These are phyloP conservation scores for Colletotrichum sp. DNA, from an alignment of 2,329 filamentous ascomycete genomes.

Conservation along the genomic window DNA sequence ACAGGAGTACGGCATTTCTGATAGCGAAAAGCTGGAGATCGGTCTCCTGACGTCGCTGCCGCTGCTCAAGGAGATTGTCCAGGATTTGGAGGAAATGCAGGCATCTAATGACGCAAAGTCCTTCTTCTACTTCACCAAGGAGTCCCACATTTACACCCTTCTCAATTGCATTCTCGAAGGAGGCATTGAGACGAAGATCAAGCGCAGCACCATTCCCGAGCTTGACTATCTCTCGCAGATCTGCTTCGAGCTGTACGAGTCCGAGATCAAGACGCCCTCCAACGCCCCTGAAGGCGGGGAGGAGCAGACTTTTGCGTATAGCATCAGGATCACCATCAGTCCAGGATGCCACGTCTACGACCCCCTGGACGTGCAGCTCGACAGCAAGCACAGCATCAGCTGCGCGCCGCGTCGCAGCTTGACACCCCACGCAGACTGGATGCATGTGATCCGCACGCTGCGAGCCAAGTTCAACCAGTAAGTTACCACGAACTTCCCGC, in stretches of 20 bases:
- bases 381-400: conserved; percentile 95
- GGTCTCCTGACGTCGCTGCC: conserved; percentile 92
- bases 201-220: conserved; percentile 92
- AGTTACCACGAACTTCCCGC: conserved; percentile 38
- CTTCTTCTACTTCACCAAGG: conserved; percentile 99
- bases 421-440: conserved; percentile 93
- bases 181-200: conserved; percentile 95
- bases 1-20: conserved; percentile 96
- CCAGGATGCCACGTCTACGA: conserved; percentile 97
- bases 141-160: conserved; percentile 97
- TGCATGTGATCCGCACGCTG: conserved; percentile 93
- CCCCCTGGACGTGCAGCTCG: conserved; percentile 93
- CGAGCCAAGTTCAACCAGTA: conserved; percentile 95
- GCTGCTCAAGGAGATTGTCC: conserved; percentile 93
- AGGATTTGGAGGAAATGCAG: conserved; percentile 96
- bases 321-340: conserved; percentile 93
- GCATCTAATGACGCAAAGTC: conserved; percentile 92
- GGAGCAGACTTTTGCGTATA: conserved; percentile 85
- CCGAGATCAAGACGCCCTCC: conserved; percentile 69
- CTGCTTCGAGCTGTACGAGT: conserved; percentile 97
- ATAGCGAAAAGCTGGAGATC: conserved; percentile 98
- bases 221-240: conserved; percentile 98
- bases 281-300: conserved; percentile 52
- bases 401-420: conserved; percentile 89
- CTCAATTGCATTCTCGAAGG: conserved; percentile 98